Evolutionary conservation across 768 basidiomycete genomes (phyloP).

Genomic region (Termitomyces sp.): DNA sequence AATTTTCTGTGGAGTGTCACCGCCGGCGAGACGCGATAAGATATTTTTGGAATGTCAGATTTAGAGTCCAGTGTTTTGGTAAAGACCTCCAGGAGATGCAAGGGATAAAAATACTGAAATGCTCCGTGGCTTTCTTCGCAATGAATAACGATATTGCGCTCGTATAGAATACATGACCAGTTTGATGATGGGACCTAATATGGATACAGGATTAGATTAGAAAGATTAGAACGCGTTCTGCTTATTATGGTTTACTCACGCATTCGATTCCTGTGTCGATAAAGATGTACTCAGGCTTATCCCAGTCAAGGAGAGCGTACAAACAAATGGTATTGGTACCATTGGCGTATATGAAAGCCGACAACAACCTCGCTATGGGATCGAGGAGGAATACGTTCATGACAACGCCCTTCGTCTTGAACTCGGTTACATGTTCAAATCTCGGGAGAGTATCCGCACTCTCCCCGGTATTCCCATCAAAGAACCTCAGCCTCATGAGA

Average conservation of each 20-base stretch:
- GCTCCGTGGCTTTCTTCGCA: slow-evolving; percentile 66
- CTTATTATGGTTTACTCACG: slow-evolving; percentile 37
- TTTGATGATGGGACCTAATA: slow-evolving; percentile 61
- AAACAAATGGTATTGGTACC: slow-evolving; percentile 51
- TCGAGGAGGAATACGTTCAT: slow-evolving; percentile 79
- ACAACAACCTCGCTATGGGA: slow-evolving; percentile 53
- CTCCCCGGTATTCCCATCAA: slow-evolving; percentile 41
- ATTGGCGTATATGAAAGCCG: slow-evolving; percentile 66
- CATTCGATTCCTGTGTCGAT: slow-evolving; percentile 73
- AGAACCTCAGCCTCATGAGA: slow-evolving; percentile 64
- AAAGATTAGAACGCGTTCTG: neutral
- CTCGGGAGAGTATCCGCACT: slow-evolving; percentile 35
- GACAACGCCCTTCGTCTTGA: slow-evolving; percentile 62
- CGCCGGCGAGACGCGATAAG: slow-evolving; percentile 36
- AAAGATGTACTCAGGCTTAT: slow-evolving; percentile 61
- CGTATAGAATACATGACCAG: slow-evolving; percentile 72
- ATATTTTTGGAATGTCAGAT: slow-evolving; percentile 36
- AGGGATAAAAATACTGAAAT: slow-evolving; percentile 67
- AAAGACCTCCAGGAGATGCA: slow-evolving; percentile 35
- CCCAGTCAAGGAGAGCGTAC: slow-evolving; percentile 66
- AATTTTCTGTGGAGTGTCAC: slow-evolving; percentile 50
- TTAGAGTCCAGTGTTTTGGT: slow-evolving; percentile 21
- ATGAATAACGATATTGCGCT: slow-evolving; percentile 67
- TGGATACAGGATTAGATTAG: neutral
- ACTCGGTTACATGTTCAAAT: slow-evolving; percentile 59